Percentiles rank a stretch among this genome's conserved stretches.
Evolutionary conservation across 352 stramenopile species (phyloP).

Genomic region (Pseudoperonospora humuli): DNA sequence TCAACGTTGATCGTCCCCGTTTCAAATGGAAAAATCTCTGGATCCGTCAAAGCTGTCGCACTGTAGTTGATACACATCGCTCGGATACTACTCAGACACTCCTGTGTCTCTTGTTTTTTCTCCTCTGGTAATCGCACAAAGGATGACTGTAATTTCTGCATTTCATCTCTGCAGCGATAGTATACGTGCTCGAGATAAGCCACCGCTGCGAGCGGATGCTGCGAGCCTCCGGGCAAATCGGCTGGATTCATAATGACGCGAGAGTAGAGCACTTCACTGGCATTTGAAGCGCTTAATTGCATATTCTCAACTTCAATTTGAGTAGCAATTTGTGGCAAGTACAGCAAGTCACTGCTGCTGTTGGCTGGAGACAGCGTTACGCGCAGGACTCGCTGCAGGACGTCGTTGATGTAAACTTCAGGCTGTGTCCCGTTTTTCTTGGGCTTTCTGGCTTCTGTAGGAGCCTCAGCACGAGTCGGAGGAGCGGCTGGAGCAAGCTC

Average conservation of each 20-base stretch:
- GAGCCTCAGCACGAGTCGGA: neutral
- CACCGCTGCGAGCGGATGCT: conserved; percentile 51
- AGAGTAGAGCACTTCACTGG: conserved; percentile 64
- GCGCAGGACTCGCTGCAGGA: conserved; percentile 60
- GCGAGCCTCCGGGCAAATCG: conserved; percentile 37
- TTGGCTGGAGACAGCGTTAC: conserved; percentile 41
- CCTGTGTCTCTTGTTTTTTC: conserved; percentile 44
- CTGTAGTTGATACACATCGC: conserved; percentile 85
- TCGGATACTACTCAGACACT: conserved; percentile 44
- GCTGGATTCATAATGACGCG: conserved; percentile 52
- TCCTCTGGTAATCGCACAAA: conserved; percentile 37
- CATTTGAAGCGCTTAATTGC: conserved; percentile 32
- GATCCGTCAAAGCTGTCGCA: conserved; percentile 70
- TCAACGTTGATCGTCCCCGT: conserved; percentile 53
- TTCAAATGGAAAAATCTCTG: conserved; percentile 81
- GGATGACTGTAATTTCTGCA: conserved; percentile 57
- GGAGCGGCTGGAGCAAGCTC: conserved; percentile 1
- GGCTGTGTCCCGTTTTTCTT: conserved; percentile 29
- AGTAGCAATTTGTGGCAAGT: conserved; percentile 29
- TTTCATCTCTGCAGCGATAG: conserved; percentile 63
- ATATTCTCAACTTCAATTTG: conserved; percentile 13
- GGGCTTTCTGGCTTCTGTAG: conserved; percentile 27
- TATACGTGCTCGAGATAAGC: conserved; percentile 72
- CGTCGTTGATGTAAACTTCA: conserved; percentile 65
- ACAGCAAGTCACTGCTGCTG: conserved; percentile 24